Evolutionary conservation across 768 basidiomycete species (phyloP).

Genomic region (Trametes cubensis): DNA sequence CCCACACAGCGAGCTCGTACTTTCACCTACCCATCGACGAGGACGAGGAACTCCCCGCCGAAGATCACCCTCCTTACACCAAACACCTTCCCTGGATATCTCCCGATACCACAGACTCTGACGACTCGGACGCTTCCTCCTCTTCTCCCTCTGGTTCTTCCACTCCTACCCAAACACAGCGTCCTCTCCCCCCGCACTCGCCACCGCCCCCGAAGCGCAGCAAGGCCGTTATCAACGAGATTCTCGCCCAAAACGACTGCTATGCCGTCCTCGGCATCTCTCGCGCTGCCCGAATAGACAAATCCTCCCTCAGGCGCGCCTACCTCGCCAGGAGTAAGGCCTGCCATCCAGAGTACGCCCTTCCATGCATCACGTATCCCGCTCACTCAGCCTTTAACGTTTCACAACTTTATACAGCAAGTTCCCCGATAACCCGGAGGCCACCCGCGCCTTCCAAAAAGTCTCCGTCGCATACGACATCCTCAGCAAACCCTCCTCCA

Average conservation of each 20-base stretch:
- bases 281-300: conserved; percentile 54
- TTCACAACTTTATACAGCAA: conserved; percentile 50
- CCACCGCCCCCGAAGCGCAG: conserved; percentile 24
- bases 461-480: conserved; percentile 84
- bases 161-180: conserved; percentile 9
- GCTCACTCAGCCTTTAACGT: too few species aligned
- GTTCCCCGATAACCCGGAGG: conserved; percentile 73
- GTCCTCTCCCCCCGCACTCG: conserved; percentile 2
- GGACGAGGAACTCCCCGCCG: conserved; percentile 49
- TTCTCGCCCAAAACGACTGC: conserved; percentile 66
- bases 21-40: conserved; percentile 68
- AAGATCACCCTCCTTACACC: conserved; percentile 36
- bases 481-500: conserved; percentile 70
- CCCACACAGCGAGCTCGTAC: conserved; percentile 57
- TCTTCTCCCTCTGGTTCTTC: conserved; percentile 16
- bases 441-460: conserved; percentile 85
- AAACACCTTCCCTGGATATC: conserved; percentile 35
- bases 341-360: conserved; percentile 85
- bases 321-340: conserved; percentile 75
- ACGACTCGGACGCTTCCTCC: conserved; percentile 28
- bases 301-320: conserved; percentile 66
- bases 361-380: neutral
- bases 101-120: conserved; percentile 27
- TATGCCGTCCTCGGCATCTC: conserved; percentile 73
- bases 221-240: conserved; percentile 47